phyloP scores from a whole-genome alignment of 805 yeast species.

The Starmerella asiatica region DNA sequence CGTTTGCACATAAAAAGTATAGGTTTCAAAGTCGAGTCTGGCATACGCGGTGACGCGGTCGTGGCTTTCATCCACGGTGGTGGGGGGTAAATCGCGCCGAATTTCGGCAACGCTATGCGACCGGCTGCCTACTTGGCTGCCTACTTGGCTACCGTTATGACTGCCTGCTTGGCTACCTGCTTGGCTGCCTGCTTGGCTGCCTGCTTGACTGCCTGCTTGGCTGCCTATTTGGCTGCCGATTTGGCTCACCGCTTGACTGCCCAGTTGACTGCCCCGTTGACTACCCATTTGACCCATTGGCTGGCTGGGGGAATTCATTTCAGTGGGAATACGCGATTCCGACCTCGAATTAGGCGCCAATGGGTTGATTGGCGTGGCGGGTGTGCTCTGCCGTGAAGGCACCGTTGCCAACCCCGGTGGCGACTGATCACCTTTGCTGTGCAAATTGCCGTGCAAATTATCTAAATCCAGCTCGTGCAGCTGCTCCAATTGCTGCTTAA shows the following conservation, averaged over 20 bases:
- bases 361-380: conserved; percentile 1
- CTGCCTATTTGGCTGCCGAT: neutral
- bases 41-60: conserved; percentile 33
- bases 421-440: neutral
- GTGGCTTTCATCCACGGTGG: conserved; percentile 14
- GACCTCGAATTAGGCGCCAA: neutral
- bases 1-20: conserved; percentile 92
- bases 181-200: neutral
- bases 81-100: conserved; percentile 5
- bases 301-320: neutral
- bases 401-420: neutral
- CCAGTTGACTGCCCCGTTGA: neutral
- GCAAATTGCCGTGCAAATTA: conserved; percentile 1
- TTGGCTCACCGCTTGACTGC: neutral
- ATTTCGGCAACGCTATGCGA: neutral
- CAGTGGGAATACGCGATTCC: conserved; percentile 1
- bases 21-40: conserved; percentile 71
- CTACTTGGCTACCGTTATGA: neutral
- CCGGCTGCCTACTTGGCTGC: neutral
- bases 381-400: neutral
- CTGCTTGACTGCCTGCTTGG: neutral
- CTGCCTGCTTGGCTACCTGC: neutral
- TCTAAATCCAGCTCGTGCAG: conserved; percentile 11
- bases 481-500: conserved; percentile 14
- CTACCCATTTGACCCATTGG: neutral